These are phyloP conservation scores for Dioszegia crocea DNA, from an alignment of 768 basidiomycete species.

Conservation along the genomic window DNA sequence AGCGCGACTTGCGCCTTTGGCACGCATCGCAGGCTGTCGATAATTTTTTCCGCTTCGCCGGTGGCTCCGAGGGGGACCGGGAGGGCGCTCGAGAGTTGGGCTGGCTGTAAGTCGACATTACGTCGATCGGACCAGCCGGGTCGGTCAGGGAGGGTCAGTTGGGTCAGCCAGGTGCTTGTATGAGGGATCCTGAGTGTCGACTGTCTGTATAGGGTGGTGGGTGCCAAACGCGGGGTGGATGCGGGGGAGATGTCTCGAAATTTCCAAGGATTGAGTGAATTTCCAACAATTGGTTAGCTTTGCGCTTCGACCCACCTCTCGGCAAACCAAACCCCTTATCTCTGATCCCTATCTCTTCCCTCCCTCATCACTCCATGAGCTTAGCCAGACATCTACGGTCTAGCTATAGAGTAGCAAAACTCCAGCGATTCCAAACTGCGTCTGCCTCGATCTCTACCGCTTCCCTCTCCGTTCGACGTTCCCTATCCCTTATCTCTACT, in stretches of 20 bases:
- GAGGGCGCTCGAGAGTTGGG: not conserved
- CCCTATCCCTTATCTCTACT: not conserved
- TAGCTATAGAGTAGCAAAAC: conserved; percentile 4
- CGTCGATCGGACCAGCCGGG: too few species aligned
- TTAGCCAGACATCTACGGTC: conserved; percentile 1
- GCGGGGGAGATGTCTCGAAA: conserved; percentile 1
- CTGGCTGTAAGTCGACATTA: not conserved
- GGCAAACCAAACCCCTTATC: not conserved
- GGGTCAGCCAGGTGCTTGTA: too few species aligned
- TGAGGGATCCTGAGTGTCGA: too few species aligned
- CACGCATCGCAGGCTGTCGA: conserved; percentile 5
- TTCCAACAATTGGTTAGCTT: conserved; percentile 1
- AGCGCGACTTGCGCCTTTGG: conserved; percentile 7
- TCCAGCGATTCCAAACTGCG: not conserved
- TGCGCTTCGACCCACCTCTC: not conserved
- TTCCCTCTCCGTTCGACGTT: not conserved
- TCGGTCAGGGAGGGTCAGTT: too few species aligned
- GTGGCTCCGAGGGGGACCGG: not conserved
- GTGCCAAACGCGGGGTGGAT: not conserved
- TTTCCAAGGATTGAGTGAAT: not conserved
- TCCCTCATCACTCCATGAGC: not conserved
- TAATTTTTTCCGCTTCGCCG: conserved; percentile 5
- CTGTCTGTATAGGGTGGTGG: too few species aligned
- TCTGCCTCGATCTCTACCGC: not conserved
- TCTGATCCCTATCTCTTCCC: not conserved